These are phyloP conservation scores for Kondoa malvinella DNA, from an alignment of 768 basidiomycete genomes.

Conservation along the genomic window DNA sequence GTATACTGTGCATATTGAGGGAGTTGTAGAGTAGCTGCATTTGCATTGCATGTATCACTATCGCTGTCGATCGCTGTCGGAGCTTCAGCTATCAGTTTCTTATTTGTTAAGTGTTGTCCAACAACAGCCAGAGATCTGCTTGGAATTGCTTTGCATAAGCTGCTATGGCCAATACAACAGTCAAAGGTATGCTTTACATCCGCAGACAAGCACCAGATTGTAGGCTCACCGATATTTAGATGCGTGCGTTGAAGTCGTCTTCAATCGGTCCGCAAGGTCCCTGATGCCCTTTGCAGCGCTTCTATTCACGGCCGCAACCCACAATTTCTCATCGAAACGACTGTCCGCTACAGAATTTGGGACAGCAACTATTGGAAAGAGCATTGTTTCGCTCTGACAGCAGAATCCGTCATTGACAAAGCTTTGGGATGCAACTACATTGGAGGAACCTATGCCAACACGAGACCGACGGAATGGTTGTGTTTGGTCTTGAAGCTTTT, in stretches of 20 bases:
- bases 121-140: too few species aligned
- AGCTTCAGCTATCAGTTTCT: neutral
- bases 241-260: neutral
- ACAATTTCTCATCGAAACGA: conserved; percentile 61
- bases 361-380: conserved; percentile 95
- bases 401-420: conserved; percentile 84
- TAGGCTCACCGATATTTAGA: neutral
- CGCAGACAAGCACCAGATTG: neutral
- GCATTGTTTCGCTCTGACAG: conserved; percentile 91
- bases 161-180: neutral
- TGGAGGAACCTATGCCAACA: conserved; percentile 90
- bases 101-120: too few species aligned
- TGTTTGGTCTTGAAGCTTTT: conserved; percentile 82
- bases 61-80: neutral
- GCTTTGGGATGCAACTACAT: conserved; percentile 64
- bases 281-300: conserved; percentile 39
- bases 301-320: conserved; percentile 3
- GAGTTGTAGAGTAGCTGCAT: neutral
- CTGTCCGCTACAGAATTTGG: conserved; percentile 89
- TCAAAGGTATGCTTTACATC: neutral
- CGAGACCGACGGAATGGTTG: conserved; percentile 82
- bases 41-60: neutral
- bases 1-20: conserved; percentile 8
- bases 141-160: neutral
- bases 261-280: neutral